Base-by-base conservation (phyloP, 345 rosid species). In the Aquilaria malaccensis region DNA sequence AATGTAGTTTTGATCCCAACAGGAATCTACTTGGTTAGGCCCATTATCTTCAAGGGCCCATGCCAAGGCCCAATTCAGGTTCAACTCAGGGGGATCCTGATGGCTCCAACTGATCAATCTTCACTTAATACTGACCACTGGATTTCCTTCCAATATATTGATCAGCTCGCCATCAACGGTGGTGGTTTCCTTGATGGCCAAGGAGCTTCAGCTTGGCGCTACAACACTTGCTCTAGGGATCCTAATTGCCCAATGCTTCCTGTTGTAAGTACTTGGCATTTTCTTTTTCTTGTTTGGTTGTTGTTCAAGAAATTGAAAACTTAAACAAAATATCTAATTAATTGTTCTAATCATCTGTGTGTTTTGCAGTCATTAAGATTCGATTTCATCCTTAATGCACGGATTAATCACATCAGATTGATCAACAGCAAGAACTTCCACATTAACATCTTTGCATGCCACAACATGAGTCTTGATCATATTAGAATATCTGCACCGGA, bases 401-500 rank as follows among this genome's bases (percentile, higher is more conserved):
- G 5, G 9, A 62, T 78, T 6, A 45, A 11, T 11, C 11, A 51
- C 58, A 33, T 72, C 55, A 63, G 55, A 22, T 73, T 71, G 0
- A 31, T 51, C 51, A 58, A 77, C 61, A 66, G 80, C 65, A 68
- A 78, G 59, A 37, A n/a, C 31, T 51, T 45, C 46, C 85, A 77
- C 58, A 11, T 74, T 13, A 54, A 12, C 30, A 30, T 80, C 4
- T 61, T 64, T 10, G 10, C 13, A 29, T 58, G 67, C 56, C 4
- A 4, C 7, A 33, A 57, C 45, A 13, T 74, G 0, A 60, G 2
- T 10, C 10, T 77, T 1, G n/a, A 47, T 0, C 55, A 37, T 0
- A 6, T 80, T 0, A 52, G 1, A n/a, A 61, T 84, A 22, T 30
- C 43, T 9, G 86, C 90, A 13, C 86, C 90, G 2, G 56, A 30